A percentile compares a stretch with the other conserved stretches of the same genome.
Conservation (phyloP, 2,329 filamentous ascomycete genomes). For the Phaeosphaeria sp. region DNA sequence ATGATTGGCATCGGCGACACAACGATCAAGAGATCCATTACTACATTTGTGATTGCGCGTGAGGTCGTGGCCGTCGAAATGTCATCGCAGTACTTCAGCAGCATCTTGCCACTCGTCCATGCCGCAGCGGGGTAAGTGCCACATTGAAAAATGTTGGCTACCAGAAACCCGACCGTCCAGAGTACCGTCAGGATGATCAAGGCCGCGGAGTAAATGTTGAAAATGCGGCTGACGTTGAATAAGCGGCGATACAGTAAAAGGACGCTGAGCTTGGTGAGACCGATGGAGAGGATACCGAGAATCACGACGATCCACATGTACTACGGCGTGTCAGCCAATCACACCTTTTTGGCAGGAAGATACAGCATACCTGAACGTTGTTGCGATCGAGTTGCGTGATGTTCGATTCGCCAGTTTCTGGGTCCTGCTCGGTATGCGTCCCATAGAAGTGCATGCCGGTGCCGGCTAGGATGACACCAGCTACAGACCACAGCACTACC, state of each 20-base stretch:
- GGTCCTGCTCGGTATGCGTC: constrained; percentile 4
- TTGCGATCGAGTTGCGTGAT: constrained; percentile 4
- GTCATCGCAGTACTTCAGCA: constrained; percentile 7
- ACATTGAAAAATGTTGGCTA: constrained; percentile 10
- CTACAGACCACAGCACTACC: constrained; percentile 7
- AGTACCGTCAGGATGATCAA: not conserved
- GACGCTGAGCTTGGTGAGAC: constrained; percentile 12
- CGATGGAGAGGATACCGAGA: constrained; percentile 7
- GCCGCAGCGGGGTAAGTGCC: constrained; percentile 4
- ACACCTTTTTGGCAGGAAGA: not conserved
- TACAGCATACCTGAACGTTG: constrained; percentile 5
- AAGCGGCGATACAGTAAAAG: constrained; percentile 9
- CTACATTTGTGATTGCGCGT: constrained; percentile 3
- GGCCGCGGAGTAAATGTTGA: constrained; percentile 7
- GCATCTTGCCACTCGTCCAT: constrained; percentile 7
- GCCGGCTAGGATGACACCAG: constrained; percentile 7
- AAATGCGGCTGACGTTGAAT: constrained; percentile 8
- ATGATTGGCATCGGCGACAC: constrained; percentile 7
- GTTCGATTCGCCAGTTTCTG: constrained; percentile 2
- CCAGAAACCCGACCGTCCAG: constrained; percentile 6
- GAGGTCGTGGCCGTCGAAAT: constrained; percentile 1
- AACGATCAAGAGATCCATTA: constrained; percentile 10
- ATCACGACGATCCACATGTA: constrained; percentile 10
- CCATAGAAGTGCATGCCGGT: constrained; percentile 1
- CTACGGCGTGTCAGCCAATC: not conserved